These are phyloP conservation scores for Podochytrium sp. DNA, from an alignment of 192 early-diverging fungal species.

Conservation along the genomic window DNA sequence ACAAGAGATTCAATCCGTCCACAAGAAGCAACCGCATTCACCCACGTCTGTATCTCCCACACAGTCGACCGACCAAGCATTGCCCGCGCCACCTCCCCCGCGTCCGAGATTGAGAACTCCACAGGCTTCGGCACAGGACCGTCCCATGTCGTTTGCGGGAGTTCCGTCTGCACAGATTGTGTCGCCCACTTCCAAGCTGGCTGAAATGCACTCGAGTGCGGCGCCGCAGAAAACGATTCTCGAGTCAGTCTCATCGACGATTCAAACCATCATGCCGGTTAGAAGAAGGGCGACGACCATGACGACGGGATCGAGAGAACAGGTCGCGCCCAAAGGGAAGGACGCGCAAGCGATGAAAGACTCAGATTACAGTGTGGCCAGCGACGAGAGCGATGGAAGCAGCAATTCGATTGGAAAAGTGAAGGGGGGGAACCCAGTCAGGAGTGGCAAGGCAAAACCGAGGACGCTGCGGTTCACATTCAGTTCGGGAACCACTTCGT, in stretches of 20 bases:
- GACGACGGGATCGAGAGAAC: constrained; percentile 23
- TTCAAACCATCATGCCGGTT: constrained; percentile 14
- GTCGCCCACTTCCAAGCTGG: background rate
- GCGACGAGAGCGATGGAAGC: constrained; percentile 21
- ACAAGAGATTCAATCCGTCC: constrained; percentile 16
- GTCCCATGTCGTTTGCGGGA: constrained; percentile 50
- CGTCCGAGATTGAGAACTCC: constrained; percentile 27
- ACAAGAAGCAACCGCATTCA: background rate
- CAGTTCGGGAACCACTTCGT: constrained; percentile 57
- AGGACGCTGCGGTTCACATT: constrained; percentile 62
- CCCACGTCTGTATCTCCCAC: constrained; percentile 5
- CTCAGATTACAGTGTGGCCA: constrained; percentile 26
- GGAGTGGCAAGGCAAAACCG: constrained; percentile 43
- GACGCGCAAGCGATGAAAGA: constrained; percentile 10
- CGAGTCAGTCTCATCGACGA: constrained; percentile 8
- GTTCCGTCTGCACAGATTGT: constrained; percentile 38
- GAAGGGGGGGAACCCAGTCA: background rate
- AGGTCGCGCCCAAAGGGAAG: constrained; percentile 1
- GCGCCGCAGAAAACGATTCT: constrained; percentile 15
- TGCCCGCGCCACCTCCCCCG: constrained; percentile 9
- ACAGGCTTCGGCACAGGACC: constrained; percentile 7
- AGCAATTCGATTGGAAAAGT: background rate
- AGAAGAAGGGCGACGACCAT: constrained; percentile 50
- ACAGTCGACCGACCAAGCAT: background rate
- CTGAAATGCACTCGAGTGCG: constrained; percentile 38